phyloP scores from a whole-genome alignment of 208 protist species.

The Trypanosoma vivax region DNA sequence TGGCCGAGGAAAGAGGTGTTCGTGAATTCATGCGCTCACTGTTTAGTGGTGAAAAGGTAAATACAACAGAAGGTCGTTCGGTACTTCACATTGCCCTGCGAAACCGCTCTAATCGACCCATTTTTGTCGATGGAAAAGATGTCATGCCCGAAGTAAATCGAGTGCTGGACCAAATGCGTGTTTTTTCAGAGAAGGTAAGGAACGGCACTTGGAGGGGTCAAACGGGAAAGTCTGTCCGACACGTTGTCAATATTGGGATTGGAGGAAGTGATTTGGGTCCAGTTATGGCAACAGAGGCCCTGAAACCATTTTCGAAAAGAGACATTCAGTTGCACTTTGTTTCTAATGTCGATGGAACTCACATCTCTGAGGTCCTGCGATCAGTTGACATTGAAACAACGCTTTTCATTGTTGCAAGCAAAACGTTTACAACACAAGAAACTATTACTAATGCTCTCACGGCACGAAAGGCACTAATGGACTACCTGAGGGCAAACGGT shows the following conservation, averaged over 20 bases:
- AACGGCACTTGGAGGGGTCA: conserved; percentile 91
- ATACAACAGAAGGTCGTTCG: conserved; percentile 90
- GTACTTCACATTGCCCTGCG: conserved; percentile 96
- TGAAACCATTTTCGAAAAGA: conserved; percentile 83
- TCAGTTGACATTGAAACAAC: conserved; percentile 88
- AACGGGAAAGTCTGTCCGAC: conserved; percentile 90
- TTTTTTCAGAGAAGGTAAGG: conserved; percentile 84
- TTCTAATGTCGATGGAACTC: conserved; percentile 96
- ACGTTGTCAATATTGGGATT: conserved; percentile 98
- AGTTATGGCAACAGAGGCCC: conserved; percentile 92
- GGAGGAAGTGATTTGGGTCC: conserved; percentile 96
- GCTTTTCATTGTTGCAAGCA: conserved; percentile 96
- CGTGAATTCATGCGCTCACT: conserved; percentile 71
- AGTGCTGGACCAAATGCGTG: conserved; percentile 91
- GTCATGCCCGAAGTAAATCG: conserved; percentile 92
- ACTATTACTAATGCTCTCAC: conserved; percentile 95
- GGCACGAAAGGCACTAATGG: conserved; percentile 84
- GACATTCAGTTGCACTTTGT: conserved; percentile 90
- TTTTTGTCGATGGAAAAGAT: conserved; percentile 91
- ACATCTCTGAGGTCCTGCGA: conserved; percentile 88
- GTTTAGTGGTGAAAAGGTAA: conserved; percentile 95
- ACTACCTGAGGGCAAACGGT: conserved; percentile 35
- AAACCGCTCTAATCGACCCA: conserved; percentile 83
- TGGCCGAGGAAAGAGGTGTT: conserved; percentile 82
- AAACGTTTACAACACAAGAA: conserved; percentile 97